Evolutionary conservation across 352 stramenopile genomes (phyloP), one percentile per base, ranked within the genome.

Genomic region (Elongisporangium anandrum): DNA sequence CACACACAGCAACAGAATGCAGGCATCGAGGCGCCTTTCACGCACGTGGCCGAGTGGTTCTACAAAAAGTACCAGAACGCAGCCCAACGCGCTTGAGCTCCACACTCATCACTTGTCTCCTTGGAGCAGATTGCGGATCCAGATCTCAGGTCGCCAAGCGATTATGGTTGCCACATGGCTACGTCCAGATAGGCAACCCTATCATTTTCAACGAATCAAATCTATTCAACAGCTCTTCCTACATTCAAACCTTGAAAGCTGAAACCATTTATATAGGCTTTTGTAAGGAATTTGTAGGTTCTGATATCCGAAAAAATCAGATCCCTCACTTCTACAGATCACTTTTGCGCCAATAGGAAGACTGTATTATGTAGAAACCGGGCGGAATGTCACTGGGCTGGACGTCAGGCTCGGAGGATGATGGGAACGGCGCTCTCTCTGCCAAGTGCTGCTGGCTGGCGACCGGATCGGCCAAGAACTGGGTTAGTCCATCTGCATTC

Each of bases 31-130:
- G 78, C 78, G 29, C 79, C 85, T 8, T 94, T 94, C 66, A 59
- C 68, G 22, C 77, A 92, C 72, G 90, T 94, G 57, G 82, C 85
- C 24, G 79, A 89, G 57, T 88, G 80, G 72, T 94, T 93, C 54
- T 77, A 91, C 70, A 90, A 90, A 54, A 92, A 92, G 60, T 94
- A 94, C 59, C 82, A 91, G 53, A 71, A 66, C 56, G 78, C 79
- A 29, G 82, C 80, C 0, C 69, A 87, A 54, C 76, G 77, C 3
- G 78, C 72, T 13, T 89, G 51, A 56, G 58, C 13, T 51, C 51
- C 47, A 8, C 17, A 51, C 17, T 52, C 19, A 52, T 12, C 48
- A 52, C 4, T 7, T 34, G 24, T 8, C 3, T 34, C 24, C 24
- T 3, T 34, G 9, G 1, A 41, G 1, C 29, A 8, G 29, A 41